These are phyloP conservation scores for Aureobasidium sp. DNA, from an alignment of 2,329 filamentous ascomycete genomes.

Conservation along the genomic window DNA sequence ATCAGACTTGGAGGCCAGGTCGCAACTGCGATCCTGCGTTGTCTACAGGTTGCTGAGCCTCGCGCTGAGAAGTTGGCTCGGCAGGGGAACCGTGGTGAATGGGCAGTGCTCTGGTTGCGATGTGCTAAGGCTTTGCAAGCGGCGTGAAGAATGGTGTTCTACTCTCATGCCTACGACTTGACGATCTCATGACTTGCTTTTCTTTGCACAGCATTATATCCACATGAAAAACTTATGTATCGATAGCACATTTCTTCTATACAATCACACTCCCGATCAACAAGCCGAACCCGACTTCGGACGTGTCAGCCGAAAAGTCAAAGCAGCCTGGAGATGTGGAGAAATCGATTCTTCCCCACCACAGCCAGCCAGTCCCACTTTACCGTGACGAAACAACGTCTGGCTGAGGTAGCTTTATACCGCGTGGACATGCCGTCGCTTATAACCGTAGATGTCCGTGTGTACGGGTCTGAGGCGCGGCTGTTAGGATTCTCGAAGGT, in stretches of 20 bases:
- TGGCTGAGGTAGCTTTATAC: not conserved
- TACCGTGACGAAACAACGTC: not conserved
- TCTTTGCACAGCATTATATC: not conserved
- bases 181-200: not conserved
- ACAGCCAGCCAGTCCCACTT: conserved; percentile 6
- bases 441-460: not conserved
- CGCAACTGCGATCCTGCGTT: conserved; percentile 45
- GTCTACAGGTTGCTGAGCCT: conserved; percentile 51
- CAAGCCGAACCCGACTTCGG: not conserved
- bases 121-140: not conserved
- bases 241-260: not conserved
- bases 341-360: conserved; percentile 13
- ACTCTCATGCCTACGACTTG: not conserved
- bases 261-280: not conserved
- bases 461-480: conserved; percentile 5
- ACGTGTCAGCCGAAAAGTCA: not conserved
- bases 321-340: conserved; percentile 6
- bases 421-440: conserved; percentile 9
- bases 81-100: conserved; percentile 10
- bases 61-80: conserved; percentile 32
- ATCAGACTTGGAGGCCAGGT: conserved; percentile 43
- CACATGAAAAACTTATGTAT: not conserved
- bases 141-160: not conserved
- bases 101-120: conserved; percentile 10
- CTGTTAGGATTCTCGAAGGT: not conserved